Evolutionary conservation across 1,284 basidiomycete genomes (phyloP).

Genomic region (Tilletia walkeri): DNA sequence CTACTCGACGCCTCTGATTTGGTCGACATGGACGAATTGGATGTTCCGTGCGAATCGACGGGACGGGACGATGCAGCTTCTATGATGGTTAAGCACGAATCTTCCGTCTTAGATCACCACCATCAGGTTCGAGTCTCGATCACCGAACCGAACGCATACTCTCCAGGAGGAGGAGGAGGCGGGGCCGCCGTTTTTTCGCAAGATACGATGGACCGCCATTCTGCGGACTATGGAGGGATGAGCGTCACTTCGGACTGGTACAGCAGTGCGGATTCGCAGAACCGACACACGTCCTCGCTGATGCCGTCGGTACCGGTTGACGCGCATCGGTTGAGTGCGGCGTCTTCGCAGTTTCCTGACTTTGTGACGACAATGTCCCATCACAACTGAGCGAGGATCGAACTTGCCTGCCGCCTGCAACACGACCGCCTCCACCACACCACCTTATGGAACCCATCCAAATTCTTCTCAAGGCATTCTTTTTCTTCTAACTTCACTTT

Average conservation of each 20-base stretch:
- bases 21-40: background rate
- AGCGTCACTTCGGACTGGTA: background rate
- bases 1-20: background rate
- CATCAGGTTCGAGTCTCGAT: background rate
- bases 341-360: background rate
- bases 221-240: background rate
- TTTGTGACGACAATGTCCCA: constrained; percentile 1
- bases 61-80: background rate
- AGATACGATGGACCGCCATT: background rate
- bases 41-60: background rate
- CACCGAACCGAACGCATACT: background rate
- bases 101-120: background rate
- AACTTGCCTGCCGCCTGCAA: too few species aligned
- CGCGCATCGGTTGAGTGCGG: background rate
- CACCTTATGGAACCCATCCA: too few species aligned
- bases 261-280: background rate
- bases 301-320: too few species aligned
- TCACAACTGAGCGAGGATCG: background rate
- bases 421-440: too few species aligned
- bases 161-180: background rate
- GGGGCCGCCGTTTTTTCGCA: background rate
- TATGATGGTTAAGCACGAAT: background rate
- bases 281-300: background rate
- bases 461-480: too few species aligned
- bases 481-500: too few species aligned